Evolutionary conservation across 2,329 filamentous ascomycete genomes (phyloP).

Genomic region (Tolypocladium ophioglossoides): DNA sequence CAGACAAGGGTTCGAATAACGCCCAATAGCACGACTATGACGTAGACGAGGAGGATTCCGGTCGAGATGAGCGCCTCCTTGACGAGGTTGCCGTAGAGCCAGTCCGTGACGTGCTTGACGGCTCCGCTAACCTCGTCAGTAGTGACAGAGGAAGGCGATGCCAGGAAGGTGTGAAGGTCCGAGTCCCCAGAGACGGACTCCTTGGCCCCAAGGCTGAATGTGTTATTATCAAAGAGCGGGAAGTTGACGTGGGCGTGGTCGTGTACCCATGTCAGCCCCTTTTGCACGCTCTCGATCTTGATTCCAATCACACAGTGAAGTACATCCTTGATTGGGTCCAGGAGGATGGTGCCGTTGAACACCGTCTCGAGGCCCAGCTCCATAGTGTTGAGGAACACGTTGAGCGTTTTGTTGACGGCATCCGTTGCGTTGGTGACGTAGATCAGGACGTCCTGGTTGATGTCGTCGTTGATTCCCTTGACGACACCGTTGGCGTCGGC

Average conservation of each 20-base stretch:
- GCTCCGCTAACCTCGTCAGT: conserved; percentile 74
- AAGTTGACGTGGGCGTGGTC: conserved; percentile 77
- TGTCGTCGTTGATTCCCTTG: conserved; percentile 55
- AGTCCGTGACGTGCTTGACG: conserved; percentile 57
- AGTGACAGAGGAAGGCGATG: conserved; percentile 62
- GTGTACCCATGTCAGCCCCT: conserved; percentile 86
- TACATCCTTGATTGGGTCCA: conserved; percentile 67
- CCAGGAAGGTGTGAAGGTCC: conserved; percentile 59
- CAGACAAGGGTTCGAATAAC: conserved; percentile 54
- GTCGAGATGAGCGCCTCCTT: conserved; percentile 73
- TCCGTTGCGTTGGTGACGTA: conserved; percentile 79
- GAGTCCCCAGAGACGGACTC: conserved; percentile 47
- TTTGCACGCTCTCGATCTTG: conserved; percentile 76
- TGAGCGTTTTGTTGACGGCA: conserved; percentile 78
- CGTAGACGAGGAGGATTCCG: conserved; percentile 63
- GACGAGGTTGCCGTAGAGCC: conserved; percentile 56
- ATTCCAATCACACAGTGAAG: conserved; percentile 79
- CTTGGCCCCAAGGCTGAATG: conserved; percentile 71
- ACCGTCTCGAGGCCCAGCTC: conserved; percentile 60
- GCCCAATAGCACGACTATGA: conserved; percentile 67
- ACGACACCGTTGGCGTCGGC: conserved; percentile 65
- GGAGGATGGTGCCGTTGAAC: conserved; percentile 74
- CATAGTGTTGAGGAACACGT: conserved; percentile 70
- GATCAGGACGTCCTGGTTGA: conserved; percentile 78
- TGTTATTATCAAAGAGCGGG: conserved; percentile 66